Percentiles rank a stretch among this genome's conserved stretches.
Conservation (phyloP, 257 asterid species). For the Solanum sparsipilum region DNA sequence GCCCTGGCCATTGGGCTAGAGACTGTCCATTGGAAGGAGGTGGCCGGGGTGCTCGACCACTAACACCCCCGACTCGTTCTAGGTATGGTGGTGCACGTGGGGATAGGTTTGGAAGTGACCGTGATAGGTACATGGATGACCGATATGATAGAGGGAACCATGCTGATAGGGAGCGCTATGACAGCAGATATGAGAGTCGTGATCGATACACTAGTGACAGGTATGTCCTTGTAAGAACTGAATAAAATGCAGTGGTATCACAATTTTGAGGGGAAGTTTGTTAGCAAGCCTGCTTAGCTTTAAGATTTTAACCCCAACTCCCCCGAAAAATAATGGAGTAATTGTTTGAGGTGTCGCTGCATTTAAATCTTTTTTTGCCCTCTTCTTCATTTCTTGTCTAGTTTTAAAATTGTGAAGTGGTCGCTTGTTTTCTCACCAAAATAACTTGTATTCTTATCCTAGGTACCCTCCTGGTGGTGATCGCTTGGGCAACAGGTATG, state of each 20-base stretch:
- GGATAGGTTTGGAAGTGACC: conserved; percentile 67
- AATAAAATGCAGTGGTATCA: background rate
- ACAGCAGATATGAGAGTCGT: conserved; percentile 60
- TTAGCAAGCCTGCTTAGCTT: background rate
- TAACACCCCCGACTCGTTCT: conserved; percentile 67
- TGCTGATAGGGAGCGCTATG: conserved; percentile 45
- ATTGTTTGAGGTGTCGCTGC: background rate
- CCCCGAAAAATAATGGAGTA: background rate
- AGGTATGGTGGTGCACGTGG: conserved; percentile 69
- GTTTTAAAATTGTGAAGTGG: background rate
- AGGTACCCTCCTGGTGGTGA: conserved; percentile 68
- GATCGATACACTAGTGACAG: conserved; percentile 65
- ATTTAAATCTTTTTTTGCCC: background rate
- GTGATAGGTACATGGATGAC: conserved; percentile 48
- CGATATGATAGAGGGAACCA: conserved; percentile 64
- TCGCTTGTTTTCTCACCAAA: background rate
- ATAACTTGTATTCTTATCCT: background rate
- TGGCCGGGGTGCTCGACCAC: conserved; percentile 57
- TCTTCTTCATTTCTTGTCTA: background rate
- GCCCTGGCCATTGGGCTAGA: conserved; percentile 98
- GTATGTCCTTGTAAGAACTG: conserved; percentile 11
- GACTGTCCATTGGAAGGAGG: conserved; percentile 92
- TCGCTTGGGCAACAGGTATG: conserved; percentile 63
- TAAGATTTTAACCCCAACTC: background rate
- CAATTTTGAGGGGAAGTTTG: background rate